Evolutionary conservation across 805 yeast species (phyloP).

Genomic region (Dipodascus geniculatus): DNA sequence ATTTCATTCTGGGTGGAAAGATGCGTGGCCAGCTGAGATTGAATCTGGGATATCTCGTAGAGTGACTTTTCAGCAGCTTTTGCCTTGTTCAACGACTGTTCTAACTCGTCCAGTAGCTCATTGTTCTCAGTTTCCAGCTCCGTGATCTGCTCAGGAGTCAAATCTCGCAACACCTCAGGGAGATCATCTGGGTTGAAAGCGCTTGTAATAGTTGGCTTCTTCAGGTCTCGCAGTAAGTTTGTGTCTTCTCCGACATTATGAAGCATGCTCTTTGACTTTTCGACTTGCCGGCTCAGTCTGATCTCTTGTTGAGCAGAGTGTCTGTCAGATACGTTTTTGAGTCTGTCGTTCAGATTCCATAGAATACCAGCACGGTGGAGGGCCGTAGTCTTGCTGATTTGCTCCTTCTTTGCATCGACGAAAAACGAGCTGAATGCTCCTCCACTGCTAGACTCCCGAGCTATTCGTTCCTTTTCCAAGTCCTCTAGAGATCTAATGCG

Average conservation of each 20-base stretch:
- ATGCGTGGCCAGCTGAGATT: conserved; percentile 64
- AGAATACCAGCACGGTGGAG: conserved; percentile 28
- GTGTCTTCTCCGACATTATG: not conserved
- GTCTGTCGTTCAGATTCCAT: conserved; percentile 22
- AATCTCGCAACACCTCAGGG: not conserved
- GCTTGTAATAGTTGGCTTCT: not conserved
- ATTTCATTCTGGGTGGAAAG: conserved; percentile 60
- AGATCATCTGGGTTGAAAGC: not conserved
- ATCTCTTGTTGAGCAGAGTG: conserved; percentile 23
- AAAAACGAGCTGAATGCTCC: conserved; percentile 8
- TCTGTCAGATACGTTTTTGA: conserved; percentile 21
- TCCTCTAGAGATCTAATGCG: conserved; percentile 21
- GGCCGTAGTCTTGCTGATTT: not conserved
- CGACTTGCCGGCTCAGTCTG: conserved; percentile 3
- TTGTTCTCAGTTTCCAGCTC: conserved; percentile 26
- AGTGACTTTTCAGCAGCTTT: conserved; percentile 29
- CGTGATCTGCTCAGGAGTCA: conserved; percentile 16
- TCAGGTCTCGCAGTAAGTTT: not conserved
- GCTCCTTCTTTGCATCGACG: not conserved
- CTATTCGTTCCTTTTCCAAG: conserved; percentile 17
- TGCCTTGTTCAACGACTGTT: conserved; percentile 26
- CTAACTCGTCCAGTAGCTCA: conserved; percentile 27
- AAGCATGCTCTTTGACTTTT: conserved; percentile 1
- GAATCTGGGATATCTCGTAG: conserved; percentile 59
- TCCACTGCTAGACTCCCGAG: conserved; percentile 6